Evolutionary conservation across 1,139 yeast species (phyloP).

Genomic region (Blastobotrys petasosporus): DNA sequence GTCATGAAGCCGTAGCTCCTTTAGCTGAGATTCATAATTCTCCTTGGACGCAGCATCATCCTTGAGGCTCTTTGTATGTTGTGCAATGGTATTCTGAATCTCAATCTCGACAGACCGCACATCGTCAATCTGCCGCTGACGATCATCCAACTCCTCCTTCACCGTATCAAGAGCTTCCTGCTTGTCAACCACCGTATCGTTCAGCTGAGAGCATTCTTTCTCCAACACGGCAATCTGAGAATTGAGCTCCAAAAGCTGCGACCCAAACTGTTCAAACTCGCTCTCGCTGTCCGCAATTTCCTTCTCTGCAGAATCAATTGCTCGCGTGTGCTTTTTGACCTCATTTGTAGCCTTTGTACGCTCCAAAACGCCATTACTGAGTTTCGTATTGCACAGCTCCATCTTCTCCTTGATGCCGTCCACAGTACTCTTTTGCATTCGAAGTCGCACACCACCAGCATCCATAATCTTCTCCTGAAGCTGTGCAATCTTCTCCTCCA

Average conservation of each 20-base stretch:
- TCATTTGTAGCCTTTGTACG: constrained; percentile 64
- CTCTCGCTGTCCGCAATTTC: constrained; percentile 27
- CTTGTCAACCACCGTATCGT: constrained; percentile 30
- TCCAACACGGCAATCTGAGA: constrained; percentile 28
- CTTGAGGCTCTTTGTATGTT: constrained; percentile 41
- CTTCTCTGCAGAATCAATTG: constrained; percentile 41
- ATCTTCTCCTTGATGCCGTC: constrained; percentile 67
- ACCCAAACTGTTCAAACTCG: constrained; percentile 34
- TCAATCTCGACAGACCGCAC: constrained; percentile 68
- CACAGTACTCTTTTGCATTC: constrained; percentile 76
- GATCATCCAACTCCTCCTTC: constrained; percentile 45
- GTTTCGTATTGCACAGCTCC: constrained; percentile 53
- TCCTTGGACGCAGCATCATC: constrained; percentile 40
- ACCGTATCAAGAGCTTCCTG: constrained; percentile 37
- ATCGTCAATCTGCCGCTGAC: constrained; percentile 50
- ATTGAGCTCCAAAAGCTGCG: constrained; percentile 34
- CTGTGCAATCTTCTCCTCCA: constrained; percentile 52
- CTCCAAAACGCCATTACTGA: constrained; percentile 57
- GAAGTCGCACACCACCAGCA: constrained; percentile 84
- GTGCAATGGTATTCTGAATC: constrained; percentile 58
- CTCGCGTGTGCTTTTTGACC: constrained; percentile 47
- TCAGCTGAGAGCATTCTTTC: constrained; percentile 33
- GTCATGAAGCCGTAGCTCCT: constrained; percentile 28
- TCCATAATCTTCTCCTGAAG: constrained; percentile 78
- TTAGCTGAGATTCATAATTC: constrained; percentile 29